Percentiles rank a stretch among this genome's conserved stretches.
These are phyloP conservation scores for Halophytophthora batemanensis DNA, from an alignment of 352 stramenopile genomes.

Conservation along the genomic window DNA sequence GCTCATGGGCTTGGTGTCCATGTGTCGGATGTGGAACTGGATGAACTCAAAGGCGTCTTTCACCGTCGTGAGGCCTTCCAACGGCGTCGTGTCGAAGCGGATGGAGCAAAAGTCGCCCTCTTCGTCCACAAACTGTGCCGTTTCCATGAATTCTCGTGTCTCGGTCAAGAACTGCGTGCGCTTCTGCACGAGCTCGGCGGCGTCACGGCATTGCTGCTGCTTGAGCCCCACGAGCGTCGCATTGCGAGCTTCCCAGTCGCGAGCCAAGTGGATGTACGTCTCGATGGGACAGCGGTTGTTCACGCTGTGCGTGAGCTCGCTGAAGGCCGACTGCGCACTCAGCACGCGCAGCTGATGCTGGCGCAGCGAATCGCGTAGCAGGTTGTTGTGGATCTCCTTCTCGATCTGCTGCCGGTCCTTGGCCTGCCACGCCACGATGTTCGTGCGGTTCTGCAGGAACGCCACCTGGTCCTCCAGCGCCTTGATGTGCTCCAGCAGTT, in stretches of 20 bases:
- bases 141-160: constrained; percentile 27
- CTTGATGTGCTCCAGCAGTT: constrained; percentile 32
- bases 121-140: constrained; percentile 43
- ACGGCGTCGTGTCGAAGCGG: constrained; percentile 36
- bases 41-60: constrained; percentile 35
- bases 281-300: constrained; percentile 32
- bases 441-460: constrained; percentile 26
- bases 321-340: constrained; percentile 33
- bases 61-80: constrained; percentile 27
- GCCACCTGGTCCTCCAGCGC: constrained; percentile 29
- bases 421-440: constrained; percentile 26
- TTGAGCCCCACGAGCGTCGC: constrained; percentile 30
- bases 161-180: constrained; percentile 42
- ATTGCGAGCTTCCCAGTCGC: constrained; percentile 22
- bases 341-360: constrained; percentile 33
- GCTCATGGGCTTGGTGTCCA: constrained; percentile 23
- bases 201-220: constrained; percentile 33
- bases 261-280: constrained; percentile 42
- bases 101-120: constrained; percentile 37
- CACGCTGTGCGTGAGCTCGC: constrained; percentile 25
- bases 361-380: constrained; percentile 30
- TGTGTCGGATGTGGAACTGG: constrained; percentile 40
- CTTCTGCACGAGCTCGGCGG: constrained; percentile 36
- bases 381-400: constrained; percentile 28
- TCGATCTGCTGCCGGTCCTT: constrained; percentile 23